Percentiles rank a stretch among this genome's conserved stretches.
Conservation (phyloP, 2,329 filamentous ascomycete genomes). For the Colletotrichum sp. region DNA sequence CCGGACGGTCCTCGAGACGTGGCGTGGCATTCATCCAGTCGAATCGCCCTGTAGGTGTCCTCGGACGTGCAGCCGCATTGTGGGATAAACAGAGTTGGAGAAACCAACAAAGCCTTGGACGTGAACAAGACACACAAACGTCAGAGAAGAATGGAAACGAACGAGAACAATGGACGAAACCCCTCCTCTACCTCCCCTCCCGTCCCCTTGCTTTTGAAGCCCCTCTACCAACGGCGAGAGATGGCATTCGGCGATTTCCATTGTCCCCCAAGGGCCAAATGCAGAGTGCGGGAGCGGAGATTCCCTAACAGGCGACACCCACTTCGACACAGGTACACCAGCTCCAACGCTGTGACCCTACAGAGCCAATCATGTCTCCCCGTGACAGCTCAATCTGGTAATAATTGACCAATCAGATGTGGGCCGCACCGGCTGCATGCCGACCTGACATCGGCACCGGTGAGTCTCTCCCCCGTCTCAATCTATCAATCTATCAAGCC, state of each 20-base stretch:
- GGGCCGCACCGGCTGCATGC: not conserved
- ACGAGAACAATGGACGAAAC: not conserved
- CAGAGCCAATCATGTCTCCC: not conserved
- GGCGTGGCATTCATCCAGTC: not conserved
- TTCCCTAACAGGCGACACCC: constrained; percentile 13
- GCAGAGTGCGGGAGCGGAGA: constrained; percentile 10
- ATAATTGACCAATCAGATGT: constrained; percentile 16
- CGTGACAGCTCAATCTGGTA: constrained; percentile 8
- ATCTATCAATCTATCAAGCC: not conserved
- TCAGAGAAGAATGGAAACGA: not conserved
- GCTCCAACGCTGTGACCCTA: not conserved
- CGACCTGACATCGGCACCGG: not conserved
- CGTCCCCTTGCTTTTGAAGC: not conserved
- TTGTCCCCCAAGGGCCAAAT: not conserved
- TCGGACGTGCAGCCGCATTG: not conserved
- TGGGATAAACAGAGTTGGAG: not conserved
- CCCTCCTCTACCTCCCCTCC: not conserved
- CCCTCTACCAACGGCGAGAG: not conserved
- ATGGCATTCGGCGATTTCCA: not conserved
- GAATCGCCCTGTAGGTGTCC: not conserved
- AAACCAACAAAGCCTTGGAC: not conserved
- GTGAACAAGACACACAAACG: not conserved
- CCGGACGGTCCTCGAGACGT: not conserved
- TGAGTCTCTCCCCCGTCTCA: not conserved
- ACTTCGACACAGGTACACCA: not conserved